These are phyloP conservation scores for Tilletia walkeri DNA, from an alignment of 1,284 basidiomycete genomes.

Conservation along the genomic window DNA sequence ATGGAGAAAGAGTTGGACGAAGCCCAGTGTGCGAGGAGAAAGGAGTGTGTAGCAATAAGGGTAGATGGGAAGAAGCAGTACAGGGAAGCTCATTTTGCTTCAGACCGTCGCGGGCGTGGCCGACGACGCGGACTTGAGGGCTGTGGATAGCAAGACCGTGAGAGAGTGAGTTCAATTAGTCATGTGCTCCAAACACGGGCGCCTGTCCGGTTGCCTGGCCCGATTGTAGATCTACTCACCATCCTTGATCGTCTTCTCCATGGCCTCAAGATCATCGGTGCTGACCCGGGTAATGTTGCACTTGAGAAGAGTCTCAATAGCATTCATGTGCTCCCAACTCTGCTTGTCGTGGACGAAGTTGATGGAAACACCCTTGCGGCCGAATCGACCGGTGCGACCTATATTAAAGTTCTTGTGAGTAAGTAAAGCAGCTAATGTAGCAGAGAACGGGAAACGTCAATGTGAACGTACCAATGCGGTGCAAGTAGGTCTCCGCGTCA, in stretches of 20 bases:
- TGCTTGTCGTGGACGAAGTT: constrained; percentile 54
- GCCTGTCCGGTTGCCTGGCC: neutral
- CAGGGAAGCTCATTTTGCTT: neutral
- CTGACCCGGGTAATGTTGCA: constrained; percentile 48
- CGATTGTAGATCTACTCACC: neutral
- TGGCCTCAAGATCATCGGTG: constrained; percentile 53
- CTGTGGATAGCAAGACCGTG: neutral
- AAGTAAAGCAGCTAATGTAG: constrained; percentile 8
- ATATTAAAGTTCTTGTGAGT: neutral
- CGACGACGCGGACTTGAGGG: constrained; percentile 15
- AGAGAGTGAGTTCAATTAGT: no score
- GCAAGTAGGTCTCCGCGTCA: constrained; percentile 96
- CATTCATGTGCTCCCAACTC: constrained; percentile 50
- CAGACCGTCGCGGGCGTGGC: neutral
- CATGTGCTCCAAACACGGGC: neutral
- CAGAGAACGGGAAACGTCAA: neutral
- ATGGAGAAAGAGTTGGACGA: no score
- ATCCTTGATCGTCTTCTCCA: constrained; percentile 54
- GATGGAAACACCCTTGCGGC: constrained; percentile 54
- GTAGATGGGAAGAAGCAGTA: no score
- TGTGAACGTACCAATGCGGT: constrained; percentile 78
- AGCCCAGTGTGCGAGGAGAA: no score
- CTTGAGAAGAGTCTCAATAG: constrained; percentile 47
- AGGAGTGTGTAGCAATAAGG: no score
- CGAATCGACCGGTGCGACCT: constrained; percentile 52